Evolutionary conservation across 208 protist species (phyloP).

Genomic region (Leishmania braziliensis): DNA sequence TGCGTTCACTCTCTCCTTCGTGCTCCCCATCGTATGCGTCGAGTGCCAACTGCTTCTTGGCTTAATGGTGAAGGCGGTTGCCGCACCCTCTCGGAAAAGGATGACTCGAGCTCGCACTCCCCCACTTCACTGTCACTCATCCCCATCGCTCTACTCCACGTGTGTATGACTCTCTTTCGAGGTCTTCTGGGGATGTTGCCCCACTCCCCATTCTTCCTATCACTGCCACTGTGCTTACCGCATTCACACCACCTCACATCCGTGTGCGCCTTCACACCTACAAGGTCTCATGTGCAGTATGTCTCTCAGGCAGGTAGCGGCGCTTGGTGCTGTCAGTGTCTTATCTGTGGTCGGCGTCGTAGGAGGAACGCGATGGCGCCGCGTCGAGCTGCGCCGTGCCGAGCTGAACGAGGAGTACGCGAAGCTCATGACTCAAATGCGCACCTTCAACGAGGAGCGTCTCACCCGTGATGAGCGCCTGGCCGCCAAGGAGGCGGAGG

Average conservation of each 20-base stretch:
- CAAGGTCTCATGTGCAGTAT: conserved; percentile 11
- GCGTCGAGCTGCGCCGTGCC: conserved; percentile 49
- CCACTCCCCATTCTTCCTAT: not conserved
- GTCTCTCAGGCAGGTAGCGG: conserved; percentile 36
- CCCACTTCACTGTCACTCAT: not conserved
- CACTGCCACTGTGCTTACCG: not conserved
- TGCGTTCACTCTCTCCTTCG: not conserved
- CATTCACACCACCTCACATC: not conserved
- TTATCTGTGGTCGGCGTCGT: conserved; percentile 42
- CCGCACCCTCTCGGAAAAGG: not conserved
- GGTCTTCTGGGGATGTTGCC: not conserved
- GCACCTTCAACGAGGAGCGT: conserved; percentile 46
- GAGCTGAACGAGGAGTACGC: conserved; percentile 75
- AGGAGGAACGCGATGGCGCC: conserved; percentile 49
- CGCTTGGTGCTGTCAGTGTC: conserved; percentile 35
- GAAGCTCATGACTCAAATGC: conserved; percentile 43
- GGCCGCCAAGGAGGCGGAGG: conserved; percentile 40
- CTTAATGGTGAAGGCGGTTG: not conserved
- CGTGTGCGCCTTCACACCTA: not conserved
- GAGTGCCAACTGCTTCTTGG: not conserved
- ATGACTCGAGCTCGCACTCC: not conserved
- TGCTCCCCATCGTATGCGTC: not conserved
- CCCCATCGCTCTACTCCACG: not conserved
- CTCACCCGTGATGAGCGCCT: conserved; percentile 46
- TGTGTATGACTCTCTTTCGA: not conserved